Evolutionary conservation across 345 rosid species (phyloP), one percentile per base, ranked within the genome.

Genomic region (Brassica nigra): DNA sequence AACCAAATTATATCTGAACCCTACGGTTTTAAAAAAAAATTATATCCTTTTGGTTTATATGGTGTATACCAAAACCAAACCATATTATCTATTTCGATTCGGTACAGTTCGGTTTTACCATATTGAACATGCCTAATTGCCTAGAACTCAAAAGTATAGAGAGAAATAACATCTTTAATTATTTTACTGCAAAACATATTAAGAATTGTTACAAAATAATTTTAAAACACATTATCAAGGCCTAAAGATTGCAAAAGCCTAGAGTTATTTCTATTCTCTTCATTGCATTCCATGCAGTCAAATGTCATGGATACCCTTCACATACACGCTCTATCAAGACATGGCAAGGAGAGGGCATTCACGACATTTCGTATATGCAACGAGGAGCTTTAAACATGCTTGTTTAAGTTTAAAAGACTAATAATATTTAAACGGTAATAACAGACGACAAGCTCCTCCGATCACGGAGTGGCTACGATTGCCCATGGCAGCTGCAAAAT

Each of bases 291-390:
- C 84, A 81, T 81, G 84, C 84, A 42, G 83, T 77, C 76, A 76
- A 76, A 76, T 76, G 84, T 80, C 84, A 78, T 64, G 73, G 61
- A 77, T 71, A 81, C 83, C 81, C 79, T 59, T 66, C 49, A 69
- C 70, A 63, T 5, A n/a, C 57, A 52, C 57, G 20, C 57, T n/a
- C 8, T 5, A 1, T 14, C 73, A 33, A 73, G 63, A 66, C 76
- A 78, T 67, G 29, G 29, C 2, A 7, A 16, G 29, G n/a, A 42
- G 54, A 84, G 82, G 84, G 84, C 63, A 82, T 77, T 81, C 47
- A 52, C 68, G 86, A 73, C 86, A 84, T 84, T 82, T 76, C 36
- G 62, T 66, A 83, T 79, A 83, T 80, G 83, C 78, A 82, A 73
- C 64, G 47, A 59, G 57, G 34, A 33, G 64, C 75, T 79, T 74